A percentile compares a stretch with the other conserved stretches of the same genome.
Evolutionary conservation across 805 yeast genomes (phyloP).

Genomic region (Schwanniomyces pseudopolymorphus): DNA sequence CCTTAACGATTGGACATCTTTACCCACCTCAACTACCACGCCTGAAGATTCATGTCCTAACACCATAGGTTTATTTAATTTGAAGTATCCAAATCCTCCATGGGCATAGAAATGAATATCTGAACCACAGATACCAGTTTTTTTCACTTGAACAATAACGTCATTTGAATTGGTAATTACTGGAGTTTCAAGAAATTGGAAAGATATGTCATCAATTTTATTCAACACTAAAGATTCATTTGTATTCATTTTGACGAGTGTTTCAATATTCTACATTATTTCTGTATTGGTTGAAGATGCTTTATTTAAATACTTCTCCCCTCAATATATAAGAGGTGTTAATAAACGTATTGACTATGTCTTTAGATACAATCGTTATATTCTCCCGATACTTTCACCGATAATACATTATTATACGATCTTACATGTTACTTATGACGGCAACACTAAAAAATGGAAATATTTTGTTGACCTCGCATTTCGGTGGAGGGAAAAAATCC

Average conservation of each 20-base stretch:
- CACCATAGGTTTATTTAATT: constrained; percentile 76
- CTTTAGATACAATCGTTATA: too few species aligned
- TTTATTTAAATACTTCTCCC: too few species aligned
- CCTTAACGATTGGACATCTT: constrained; percentile 58
- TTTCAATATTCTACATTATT: too few species aligned
- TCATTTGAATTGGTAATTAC: constrained; percentile 58
- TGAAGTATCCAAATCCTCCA: constrained; percentile 77
- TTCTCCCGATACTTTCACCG: too few species aligned
- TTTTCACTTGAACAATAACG: constrained; percentile 72
- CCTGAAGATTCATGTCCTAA: constrained; percentile 90
- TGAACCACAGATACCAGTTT: constrained; percentile 87
- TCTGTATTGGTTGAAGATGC: too few species aligned
- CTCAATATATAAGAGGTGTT: too few species aligned
- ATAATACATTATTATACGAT: too few species aligned
- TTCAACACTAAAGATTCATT: constrained; percentile 63
- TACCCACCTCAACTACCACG: constrained; percentile 67
- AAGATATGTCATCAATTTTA: constrained; percentile 58
- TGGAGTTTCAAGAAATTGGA: constrained; percentile 71
- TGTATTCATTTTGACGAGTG: constrained; percentile 19
- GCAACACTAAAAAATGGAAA: too few species aligned
- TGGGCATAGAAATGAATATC: constrained; percentile 81
- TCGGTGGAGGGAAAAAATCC: too few species aligned
- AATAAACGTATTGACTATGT: too few species aligned
- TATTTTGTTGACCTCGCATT: too few species aligned
- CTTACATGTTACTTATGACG: too few species aligned